A percentile compares a stretch with the other conserved stretches of the same genome.
Evolutionary conservation across 2,329 filamentous ascomycete species (phyloP).

Genomic region (Botrytis deweyae): DNA sequence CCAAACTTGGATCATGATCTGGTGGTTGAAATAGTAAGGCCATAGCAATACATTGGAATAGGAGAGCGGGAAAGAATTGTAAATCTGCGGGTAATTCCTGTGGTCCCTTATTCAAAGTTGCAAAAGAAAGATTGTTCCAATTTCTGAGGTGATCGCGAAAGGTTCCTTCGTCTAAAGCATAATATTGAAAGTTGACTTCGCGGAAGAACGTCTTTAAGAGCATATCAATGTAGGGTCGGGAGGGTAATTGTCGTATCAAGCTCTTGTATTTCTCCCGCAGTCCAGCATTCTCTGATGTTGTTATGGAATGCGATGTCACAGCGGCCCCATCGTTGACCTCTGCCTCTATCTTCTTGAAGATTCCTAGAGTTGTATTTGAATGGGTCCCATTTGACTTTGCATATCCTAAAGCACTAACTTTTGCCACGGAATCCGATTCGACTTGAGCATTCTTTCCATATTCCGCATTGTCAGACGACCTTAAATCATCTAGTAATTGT

Average conservation of each 20-base stretch:
- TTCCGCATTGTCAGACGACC: constrained; percentile 27
- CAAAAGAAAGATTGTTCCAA: constrained; percentile 57
- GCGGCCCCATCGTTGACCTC: constrained; percentile 37
- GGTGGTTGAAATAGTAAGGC: constrained; percentile 54
- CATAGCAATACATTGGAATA: constrained; percentile 59
- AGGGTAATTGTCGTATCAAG: constrained; percentile 57
- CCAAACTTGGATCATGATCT: constrained; percentile 50
- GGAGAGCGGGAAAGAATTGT: constrained; percentile 56
- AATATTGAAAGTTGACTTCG: constrained; percentile 62
- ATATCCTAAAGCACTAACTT: constrained; percentile 50
- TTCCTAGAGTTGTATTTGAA: constrained; percentile 51
- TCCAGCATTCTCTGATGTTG: constrained; percentile 42
- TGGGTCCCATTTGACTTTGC: constrained; percentile 49
- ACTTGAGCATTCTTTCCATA: constrained; percentile 28
- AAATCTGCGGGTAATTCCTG: constrained; percentile 51
- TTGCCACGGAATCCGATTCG: constrained; percentile 33
- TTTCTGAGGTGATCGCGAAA: constrained; percentile 52
- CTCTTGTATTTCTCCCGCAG: constrained; percentile 58
- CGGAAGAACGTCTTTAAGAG: constrained; percentile 55
- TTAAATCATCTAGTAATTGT: constrained; percentile 35
- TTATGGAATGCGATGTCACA: constrained; percentile 26
- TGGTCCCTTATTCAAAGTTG: constrained; percentile 50
- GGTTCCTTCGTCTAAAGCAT: constrained; percentile 52
- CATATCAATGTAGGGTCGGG: constrained; percentile 53
- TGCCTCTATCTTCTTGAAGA: constrained; percentile 55